A percentile compares a stretch with the other conserved stretches of the same genome.
These are phyloP conservation scores for Oryza rufipogon DNA, from an alignment of 176 grass and related monocot species.

Conservation along the genomic window DNA sequence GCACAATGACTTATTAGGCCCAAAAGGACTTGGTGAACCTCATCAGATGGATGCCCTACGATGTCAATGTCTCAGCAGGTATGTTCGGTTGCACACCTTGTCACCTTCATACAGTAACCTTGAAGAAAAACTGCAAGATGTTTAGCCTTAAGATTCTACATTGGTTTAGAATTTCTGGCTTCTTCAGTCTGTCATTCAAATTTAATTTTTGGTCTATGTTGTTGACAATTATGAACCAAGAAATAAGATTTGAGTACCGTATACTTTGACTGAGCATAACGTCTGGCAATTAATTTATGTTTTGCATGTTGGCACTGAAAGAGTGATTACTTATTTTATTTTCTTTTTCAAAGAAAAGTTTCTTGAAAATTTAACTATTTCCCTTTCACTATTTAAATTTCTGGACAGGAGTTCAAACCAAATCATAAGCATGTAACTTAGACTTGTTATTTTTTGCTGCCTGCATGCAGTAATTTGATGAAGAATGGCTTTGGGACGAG, in stretches of 20 bases:
- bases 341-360: neutral
- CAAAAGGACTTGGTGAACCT: neutral
- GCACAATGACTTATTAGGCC: neutral
- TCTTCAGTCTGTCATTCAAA: neutral
- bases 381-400: neutral
- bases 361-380: neutral
- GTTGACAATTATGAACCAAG: neutral
- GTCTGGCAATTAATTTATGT: neutral
- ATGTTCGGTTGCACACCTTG: neutral
- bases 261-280: constrained; percentile 16
- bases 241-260: constrained; percentile 5
- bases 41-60: neutral
- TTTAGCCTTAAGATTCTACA: neutral
- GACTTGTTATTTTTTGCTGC: neutral
- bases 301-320: neutral
- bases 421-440: constrained; percentile 16
- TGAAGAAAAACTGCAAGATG: neutral
- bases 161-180: neutral
- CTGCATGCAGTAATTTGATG: neutral
- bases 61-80: constrained; percentile 29
- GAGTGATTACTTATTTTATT: neutral
- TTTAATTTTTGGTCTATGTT: neutral
- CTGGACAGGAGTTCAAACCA: neutral
- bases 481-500: neutral
- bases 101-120: neutral